phyloP scores from a whole-genome alignment of 2,329 filamentous ascomycete species.

The Colletotrichum liaoningense region DNA sequence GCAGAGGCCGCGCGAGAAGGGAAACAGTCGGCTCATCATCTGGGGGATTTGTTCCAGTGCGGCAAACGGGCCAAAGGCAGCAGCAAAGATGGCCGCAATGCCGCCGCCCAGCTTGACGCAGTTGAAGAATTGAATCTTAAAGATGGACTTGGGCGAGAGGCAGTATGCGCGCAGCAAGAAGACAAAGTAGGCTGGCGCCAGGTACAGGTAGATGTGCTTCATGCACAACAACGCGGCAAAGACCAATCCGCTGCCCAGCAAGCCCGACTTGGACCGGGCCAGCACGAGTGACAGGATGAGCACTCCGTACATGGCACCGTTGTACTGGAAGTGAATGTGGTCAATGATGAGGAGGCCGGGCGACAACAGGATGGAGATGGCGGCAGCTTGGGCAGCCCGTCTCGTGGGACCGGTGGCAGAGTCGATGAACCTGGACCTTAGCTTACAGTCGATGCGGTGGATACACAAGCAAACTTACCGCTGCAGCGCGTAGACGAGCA shows the following conservation, averaged over 20 bases:
- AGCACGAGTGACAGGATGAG: slow-evolving; percentile 88
- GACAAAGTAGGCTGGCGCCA: slow-evolving; percentile 95
- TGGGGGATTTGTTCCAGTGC: slow-evolving; percentile 86
- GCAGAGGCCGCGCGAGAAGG: slow-evolving; percentile 92
- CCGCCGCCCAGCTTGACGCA: slow-evolving; percentile 84
- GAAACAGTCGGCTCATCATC: slow-evolving; percentile 86
- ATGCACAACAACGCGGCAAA: slow-evolving; percentile 91
- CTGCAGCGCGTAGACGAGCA: slow-evolving; percentile 85
- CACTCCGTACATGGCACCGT: slow-evolving; percentile 94
- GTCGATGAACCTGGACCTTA: slow-evolving; percentile 74
- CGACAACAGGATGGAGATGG: slow-evolving; percentile 89
- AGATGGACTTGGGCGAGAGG: slow-evolving; percentile 79
- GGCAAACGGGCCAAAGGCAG: slow-evolving; percentile 92
- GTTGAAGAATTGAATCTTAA: slow-evolving; percentile 82
- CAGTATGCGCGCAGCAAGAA: slow-evolving; percentile 93
- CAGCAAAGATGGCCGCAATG: slow-evolving; percentile 76
- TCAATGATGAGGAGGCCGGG: slow-evolving; percentile 97
- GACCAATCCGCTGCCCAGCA: slow-evolving; percentile 81
- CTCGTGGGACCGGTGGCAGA: slow-evolving; percentile 74
- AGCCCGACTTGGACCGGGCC: slow-evolving; percentile 78
- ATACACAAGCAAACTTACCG: slow-evolving; percentile 57
- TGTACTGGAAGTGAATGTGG: slow-evolving; percentile 99
- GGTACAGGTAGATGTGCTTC: slow-evolving; percentile 98
- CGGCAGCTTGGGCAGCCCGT: slow-evolving; percentile 84
- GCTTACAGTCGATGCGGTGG: neutral